These are phyloP conservation scores for Barnettozyma siamensis DNA, from an alignment of 805 yeast genomes.

Conservation along the genomic window DNA sequence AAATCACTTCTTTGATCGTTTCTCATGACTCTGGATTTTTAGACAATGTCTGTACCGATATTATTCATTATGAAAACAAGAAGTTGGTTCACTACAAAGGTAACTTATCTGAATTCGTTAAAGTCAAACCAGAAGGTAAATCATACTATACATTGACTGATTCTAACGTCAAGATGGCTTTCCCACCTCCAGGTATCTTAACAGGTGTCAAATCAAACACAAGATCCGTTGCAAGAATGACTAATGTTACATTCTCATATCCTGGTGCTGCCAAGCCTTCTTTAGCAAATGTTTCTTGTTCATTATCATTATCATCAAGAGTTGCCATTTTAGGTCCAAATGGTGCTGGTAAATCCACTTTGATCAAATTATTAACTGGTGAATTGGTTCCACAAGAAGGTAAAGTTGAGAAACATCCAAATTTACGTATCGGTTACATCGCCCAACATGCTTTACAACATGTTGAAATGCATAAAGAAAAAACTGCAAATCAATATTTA, in stretches of 20 bases:
- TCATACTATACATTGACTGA: slow-evolving; percentile 93
- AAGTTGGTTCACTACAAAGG: slow-evolving; percentile 95
- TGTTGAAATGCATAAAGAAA: slow-evolving; percentile 94
- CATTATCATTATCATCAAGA: slow-evolving; percentile 92
- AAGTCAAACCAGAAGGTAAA: slow-evolving; percentile 92
- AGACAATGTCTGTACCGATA: slow-evolving; percentile 94
- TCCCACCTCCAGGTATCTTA: slow-evolving; percentile 97
- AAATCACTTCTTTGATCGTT: slow-evolving; percentile 90
- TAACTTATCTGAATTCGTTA: slow-evolving; percentile 86
- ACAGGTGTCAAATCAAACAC: slow-evolving; percentile 97
- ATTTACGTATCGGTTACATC: slow-evolving; percentile 95
- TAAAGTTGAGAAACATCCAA: slow-evolving; percentile 95
- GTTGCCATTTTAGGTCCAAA: slow-evolving; percentile 96
- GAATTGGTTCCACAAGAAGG: slow-evolving; percentile 85
- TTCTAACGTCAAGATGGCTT: slow-evolving; percentile 89
- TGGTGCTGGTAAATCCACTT: slow-evolving; percentile 98
- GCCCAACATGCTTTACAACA: slow-evolving; percentile 98
- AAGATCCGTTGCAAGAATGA: slow-evolving; percentile 85
- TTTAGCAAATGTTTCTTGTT: slow-evolving; percentile 70
- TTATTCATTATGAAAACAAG: slow-evolving; percentile 93
- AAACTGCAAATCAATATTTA: slow-evolving; percentile 94
- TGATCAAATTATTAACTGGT: slow-evolving; percentile 88
- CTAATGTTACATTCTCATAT: slow-evolving; percentile 79
- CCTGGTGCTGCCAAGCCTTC: slow-evolving; percentile 90
- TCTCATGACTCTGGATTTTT: slow-evolving; percentile 97